Base-by-base conservation (phyloP, 2,329 filamentous ascomycete species). In the Botrytis porri region DNA sequence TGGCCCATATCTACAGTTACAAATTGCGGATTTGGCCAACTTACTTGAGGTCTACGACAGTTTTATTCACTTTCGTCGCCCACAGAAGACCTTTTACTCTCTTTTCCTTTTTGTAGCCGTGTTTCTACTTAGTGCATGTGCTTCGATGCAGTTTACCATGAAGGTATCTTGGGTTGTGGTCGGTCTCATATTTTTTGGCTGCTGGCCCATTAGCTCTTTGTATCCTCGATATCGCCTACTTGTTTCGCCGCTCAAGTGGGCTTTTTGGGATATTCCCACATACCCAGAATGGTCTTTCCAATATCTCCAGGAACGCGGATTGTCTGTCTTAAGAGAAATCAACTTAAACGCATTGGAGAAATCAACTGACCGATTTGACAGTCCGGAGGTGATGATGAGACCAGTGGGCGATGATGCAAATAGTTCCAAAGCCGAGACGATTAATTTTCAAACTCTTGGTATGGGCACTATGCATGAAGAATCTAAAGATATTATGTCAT, bases 1-100 rank as follows among this genome's bases (percentile, higher is more conserved):
- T 0, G 81, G 82, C 1, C 81, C 82, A 3, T 81, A 77, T 76
- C 69, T 82, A 8, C 80, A 83, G 77, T 61, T 83, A 5, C 80
- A 83, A 73, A 71, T 83, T 9, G 77, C 76, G 16, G 82, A 83
- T 66, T 25, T 81, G 25, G 79, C 81, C 2, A 82, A 81, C 60
- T 74, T 81, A 32, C 79, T 83, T 51, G 81, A 83, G 73, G 77
- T 76, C 2, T 65, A 78, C 35, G 80, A 80, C 67, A 83, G 82
- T 66, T 82, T 83, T 71, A 83, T 82, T 71, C 81, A 83, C 73
- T 83, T 82, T 78, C 75, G 79, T 1, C 77, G 76, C 70, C 81
- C 81, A 7, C 69, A 70, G 22, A 77, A 79, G 0, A 82, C 82
- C 9, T 63, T 75, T 3, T 59, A 74, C 5, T 75, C 77, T 0